Evolutionary conservation across 352 stramenopile genomes (phyloP), one percentile per base, ranked within the genome.

Genomic region (Globisporangium cederbergense): DNA sequence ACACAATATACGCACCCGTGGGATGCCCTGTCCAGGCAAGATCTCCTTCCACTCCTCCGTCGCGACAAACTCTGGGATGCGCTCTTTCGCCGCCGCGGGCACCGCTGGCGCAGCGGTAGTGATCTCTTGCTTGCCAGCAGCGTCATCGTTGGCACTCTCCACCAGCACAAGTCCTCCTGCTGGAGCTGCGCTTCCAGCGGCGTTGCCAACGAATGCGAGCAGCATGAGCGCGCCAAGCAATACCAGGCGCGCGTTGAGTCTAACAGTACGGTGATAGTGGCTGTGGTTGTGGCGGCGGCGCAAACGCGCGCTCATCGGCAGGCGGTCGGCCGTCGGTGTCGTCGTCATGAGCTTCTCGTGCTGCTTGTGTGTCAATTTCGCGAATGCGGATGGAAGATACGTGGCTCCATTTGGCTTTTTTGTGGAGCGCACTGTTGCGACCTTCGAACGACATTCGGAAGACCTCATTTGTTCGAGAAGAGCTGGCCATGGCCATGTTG

Each of bases 31-130:
- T 60, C 76, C 73, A 5, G 74, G 74, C 32, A 84, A 60, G 60
- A 89, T 78, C 61, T 84, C 74, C 58, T 89, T 74, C 79, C 79
- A 89, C 36, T 86, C 79, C 3, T 73, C 22, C 2, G 81, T 89
- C 8, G 84, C 77, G 11, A 85, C 70, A 65, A 93, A 93, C 58
- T 89, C 80, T 0, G 78, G 78, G 53, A 74, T 59, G 14, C 49
- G 16, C 14, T 63, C 51, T 16, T 70, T 45, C n/a, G 46, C 28
- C 8, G 58, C 54, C 7, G 25, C 28, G 8, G 32, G 22, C 22
- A 18, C 8, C 30, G 20, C n/a, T 6, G 14, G n/a, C 13, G 14
- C 34, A 28, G 40, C 43, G 59, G 50, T 10, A n/a, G 53, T 14
- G 20, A 51, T 60, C 51, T 66, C 74, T 22, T 36, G 34, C 14